These are phyloP conservation scores for Flaveria ramosissima DNA, from an alignment of 129 eudicot species.

Conservation along the genomic window DNA sequence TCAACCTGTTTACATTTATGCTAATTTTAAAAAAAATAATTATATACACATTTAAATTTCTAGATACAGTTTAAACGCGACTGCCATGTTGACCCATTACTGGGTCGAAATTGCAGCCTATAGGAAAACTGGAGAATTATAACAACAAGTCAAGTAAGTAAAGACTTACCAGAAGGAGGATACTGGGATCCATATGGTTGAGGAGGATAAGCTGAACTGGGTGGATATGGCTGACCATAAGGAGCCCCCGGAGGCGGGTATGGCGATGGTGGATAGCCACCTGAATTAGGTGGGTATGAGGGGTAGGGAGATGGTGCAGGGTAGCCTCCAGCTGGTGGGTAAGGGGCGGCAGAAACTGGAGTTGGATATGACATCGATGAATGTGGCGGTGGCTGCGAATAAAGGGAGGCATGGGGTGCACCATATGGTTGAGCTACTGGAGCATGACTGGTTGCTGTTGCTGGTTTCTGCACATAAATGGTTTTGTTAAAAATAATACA, in stretches of 20 bases:
- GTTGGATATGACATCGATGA: conserved; percentile 37
- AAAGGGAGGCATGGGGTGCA: conserved; percentile 46
- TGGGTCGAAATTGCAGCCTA: neutral
- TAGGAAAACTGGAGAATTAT: neutral
- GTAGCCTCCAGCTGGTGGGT: conserved; percentile 40
- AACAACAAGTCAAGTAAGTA: neutral
- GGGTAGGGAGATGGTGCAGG: conserved; percentile 53
- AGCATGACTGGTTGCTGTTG: conserved; percentile 45
- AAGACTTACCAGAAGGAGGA: conserved; percentile 68
- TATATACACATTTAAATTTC: neutral
- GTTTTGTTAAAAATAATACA: neutral
- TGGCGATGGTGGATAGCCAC: conserved; percentile 52
- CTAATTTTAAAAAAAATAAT: neutral
- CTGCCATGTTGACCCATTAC: neutral
- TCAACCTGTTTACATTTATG: neutral
- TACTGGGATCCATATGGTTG: conserved; percentile 60
- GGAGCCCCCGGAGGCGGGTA: conserved; percentile 52
- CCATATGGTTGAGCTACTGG: conserved; percentile 49
- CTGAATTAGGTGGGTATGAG: conserved; percentile 53
- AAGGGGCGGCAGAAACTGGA: conserved; percentile 30
- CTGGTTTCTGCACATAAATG: conserved; percentile 58
- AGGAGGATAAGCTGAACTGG: conserved; percentile 63
- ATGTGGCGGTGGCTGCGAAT: conserved; percentile 43
- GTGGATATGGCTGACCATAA: conserved; percentile 51
- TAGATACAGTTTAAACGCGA: neutral